phyloP scores from a whole-genome alignment of 805 yeast genomes.

The Debaryomyces maramus region DNA sequence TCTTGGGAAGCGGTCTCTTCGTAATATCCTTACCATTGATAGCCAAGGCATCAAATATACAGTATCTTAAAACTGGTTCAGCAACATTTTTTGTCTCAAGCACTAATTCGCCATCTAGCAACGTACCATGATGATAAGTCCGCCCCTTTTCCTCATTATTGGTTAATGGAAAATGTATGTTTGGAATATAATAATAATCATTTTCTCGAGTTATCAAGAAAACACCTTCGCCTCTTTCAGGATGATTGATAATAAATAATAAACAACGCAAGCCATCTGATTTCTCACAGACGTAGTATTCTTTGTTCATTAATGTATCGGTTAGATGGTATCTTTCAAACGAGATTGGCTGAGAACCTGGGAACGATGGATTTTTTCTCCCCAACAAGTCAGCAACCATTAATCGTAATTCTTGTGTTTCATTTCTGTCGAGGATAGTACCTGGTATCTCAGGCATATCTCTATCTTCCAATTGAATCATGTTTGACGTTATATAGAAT shows the following conservation, averaged over 20 bases:
- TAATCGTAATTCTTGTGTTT: slow-evolving; percentile 63
- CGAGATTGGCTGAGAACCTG: slow-evolving; percentile 96
- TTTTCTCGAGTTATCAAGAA: slow-evolving; percentile 87
- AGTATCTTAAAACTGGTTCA: slow-evolving; percentile 57
- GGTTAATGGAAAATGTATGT: slow-evolving; percentile 77
- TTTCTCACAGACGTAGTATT: slow-evolving; percentile 94
- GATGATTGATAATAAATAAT: slow-evolving; percentile 64
- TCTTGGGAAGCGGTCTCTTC: slow-evolving; percentile 69
- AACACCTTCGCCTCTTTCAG: slow-evolving; percentile 81
- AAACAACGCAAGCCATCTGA: slow-evolving; percentile 90
- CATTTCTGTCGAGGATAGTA: slow-evolving; percentile 67
- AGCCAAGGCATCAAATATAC: slow-evolving; percentile 90
- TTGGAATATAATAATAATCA: slow-evolving; percentile 78
- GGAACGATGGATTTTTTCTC: slow-evolving; percentile 60
- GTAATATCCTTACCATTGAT: slow-evolving; percentile 73
- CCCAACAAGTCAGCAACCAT: slow-evolving; percentile 66
- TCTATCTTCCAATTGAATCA: slow-evolving; percentile 44
- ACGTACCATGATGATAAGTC: slow-evolving; percentile 78
- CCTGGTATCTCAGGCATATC: slow-evolving; percentile 89
- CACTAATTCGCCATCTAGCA: slow-evolving; percentile 94
- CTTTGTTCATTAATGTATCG: slow-evolving; percentile 62
- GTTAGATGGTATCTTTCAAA: slow-evolving; percentile 73
- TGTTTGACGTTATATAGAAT: slow-evolving; percentile 10
- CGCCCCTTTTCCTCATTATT: slow-evolving; percentile 45
- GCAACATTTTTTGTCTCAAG: slow-evolving; percentile 62